These are phyloP conservation scores for Lodderomyces jiufengensis DNA, from an alignment of 1,139 yeast genomes.

Conservation along the genomic window DNA sequence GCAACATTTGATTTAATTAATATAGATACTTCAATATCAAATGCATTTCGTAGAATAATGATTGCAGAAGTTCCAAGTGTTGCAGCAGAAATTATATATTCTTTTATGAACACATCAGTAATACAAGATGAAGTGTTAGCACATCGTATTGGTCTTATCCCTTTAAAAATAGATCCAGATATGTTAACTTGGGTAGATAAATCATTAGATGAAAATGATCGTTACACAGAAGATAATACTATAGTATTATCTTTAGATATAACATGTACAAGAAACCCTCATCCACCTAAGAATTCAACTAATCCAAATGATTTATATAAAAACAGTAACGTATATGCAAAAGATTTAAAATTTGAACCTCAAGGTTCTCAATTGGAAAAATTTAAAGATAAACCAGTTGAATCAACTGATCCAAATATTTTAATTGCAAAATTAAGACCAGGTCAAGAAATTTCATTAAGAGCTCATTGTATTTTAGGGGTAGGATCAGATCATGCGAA, in stretches of 20 bases:
- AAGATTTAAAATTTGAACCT: constrained; percentile 85
- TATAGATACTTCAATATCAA: constrained; percentile 87
- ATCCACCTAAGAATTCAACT: constrained; percentile 74
- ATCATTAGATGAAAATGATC: constrained; percentile 58
- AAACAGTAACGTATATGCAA: constrained; percentile 83
- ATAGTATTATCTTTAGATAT: constrained; percentile 79
- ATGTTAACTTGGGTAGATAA: constrained; percentile 72
- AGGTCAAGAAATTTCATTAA: constrained; percentile 88
- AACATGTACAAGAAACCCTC: constrained; percentile 78
- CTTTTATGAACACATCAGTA: constrained; percentile 92
- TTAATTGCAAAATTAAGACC: constrained; percentile 91
- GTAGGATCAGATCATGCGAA: constrained; percentile 95
- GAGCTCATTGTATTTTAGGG: constrained; percentile 90
- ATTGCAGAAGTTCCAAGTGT: constrained; percentile 94
- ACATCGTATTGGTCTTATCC: constrained; percentile 89
- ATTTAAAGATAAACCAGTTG: constrained; percentile 67
- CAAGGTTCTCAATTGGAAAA: constrained; percentile 79
- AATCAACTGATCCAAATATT: constrained; percentile 82
- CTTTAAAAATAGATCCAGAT: constrained; percentile 92
- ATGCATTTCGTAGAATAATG: constrained; percentile 97
- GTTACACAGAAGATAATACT: constrained; percentile 83
- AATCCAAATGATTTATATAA: constrained; percentile 81
- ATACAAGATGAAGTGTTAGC: constrained; percentile 96
- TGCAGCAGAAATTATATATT: constrained; percentile 87
- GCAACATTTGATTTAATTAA: constrained; percentile 86